These are phyloP conservation scores for Amylocarpus encephaloides DNA, from an alignment of 2,329 filamentous ascomycete genomes.

Conservation along the genomic window DNA sequence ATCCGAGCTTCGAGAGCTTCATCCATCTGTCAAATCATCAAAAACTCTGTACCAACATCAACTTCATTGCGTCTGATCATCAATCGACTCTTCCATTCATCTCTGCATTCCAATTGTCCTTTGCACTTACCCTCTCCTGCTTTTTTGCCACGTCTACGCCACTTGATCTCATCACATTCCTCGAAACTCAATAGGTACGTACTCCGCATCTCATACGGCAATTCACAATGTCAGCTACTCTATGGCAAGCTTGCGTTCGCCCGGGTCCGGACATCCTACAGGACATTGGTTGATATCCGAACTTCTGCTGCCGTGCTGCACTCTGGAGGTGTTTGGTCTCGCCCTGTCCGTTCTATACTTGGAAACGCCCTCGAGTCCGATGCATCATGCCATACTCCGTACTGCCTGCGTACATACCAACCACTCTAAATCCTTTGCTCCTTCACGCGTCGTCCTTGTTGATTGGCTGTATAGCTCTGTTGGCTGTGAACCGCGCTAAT, in stretches of 20 bases:
- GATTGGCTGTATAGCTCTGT: background rate
- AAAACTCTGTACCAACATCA: slow-evolving; percentile 17
- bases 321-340: too few species aligned
- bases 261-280: too few species aligned
- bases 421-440: background rate
- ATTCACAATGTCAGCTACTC: too few species aligned
- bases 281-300: too few species aligned
- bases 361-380: too few species aligned
- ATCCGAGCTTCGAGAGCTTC: background rate
- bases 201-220: background rate
- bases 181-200: background rate
- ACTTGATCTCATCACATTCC: background rate
- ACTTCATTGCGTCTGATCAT: slow-evolving; percentile 6
- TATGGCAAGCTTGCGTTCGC: too few species aligned
- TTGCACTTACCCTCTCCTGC: slow-evolving; percentile 5
- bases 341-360: too few species aligned
- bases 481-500: background rate
- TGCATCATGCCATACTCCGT: too few species aligned
- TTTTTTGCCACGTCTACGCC: background rate
- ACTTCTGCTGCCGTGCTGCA: too few species aligned
- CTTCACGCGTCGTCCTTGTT: background rate
- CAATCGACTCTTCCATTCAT: slow-evolving; percentile 10
- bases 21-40: slow-evolving; percentile 5
- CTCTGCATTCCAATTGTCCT: slow-evolving; percentile 17
- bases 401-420: too few species aligned